phyloP scores from a whole-genome alignment of 2,329 filamentous ascomycete species.

The Stemphylium lycopersici region DNA sequence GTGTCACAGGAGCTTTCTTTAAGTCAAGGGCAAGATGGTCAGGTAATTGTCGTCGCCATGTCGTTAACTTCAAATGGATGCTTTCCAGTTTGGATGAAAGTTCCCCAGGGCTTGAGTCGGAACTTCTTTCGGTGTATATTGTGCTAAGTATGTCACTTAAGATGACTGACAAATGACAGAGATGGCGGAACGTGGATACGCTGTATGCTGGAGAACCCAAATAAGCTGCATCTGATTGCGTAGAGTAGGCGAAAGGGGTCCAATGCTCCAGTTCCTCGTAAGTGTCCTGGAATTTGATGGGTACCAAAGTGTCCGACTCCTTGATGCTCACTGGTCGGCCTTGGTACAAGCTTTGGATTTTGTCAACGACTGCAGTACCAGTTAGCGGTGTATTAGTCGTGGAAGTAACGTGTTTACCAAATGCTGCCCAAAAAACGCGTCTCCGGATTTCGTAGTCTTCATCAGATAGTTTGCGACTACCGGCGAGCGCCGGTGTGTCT shows the following conservation, averaged over 20 bases:
- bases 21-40: constrained; percentile 51
- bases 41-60: constrained; percentile 54
- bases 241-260: constrained; percentile 52
- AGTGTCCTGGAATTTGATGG: constrained; percentile 56
- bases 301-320: constrained; percentile 55
- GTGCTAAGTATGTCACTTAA: constrained; percentile 50
- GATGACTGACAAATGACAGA: constrained; percentile 56
- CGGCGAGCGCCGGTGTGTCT: constrained; percentile 44
- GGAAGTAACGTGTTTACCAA: constrained; percentile 26
- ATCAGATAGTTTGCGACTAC: constrained; percentile 47
- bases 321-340: constrained; percentile 58
- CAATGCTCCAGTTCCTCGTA: constrained; percentile 62
- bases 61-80: constrained; percentile 51
- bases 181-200: constrained; percentile 52
- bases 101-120: constrained; percentile 40
- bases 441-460: constrained; percentile 55
- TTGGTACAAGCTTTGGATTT: constrained; percentile 62
- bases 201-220: constrained; percentile 50
- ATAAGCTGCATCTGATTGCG: constrained; percentile 36
- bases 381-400: constrained; percentile 9
- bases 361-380: constrained; percentile 50
- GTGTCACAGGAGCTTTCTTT: constrained; percentile 30
- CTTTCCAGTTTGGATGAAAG: constrained; percentile 47
- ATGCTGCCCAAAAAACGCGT: constrained; percentile 57
- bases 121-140: constrained; percentile 50